phyloP scores from a whole-genome alignment of 169 alveolate genomes.

The Babesia ovis region DNA sequence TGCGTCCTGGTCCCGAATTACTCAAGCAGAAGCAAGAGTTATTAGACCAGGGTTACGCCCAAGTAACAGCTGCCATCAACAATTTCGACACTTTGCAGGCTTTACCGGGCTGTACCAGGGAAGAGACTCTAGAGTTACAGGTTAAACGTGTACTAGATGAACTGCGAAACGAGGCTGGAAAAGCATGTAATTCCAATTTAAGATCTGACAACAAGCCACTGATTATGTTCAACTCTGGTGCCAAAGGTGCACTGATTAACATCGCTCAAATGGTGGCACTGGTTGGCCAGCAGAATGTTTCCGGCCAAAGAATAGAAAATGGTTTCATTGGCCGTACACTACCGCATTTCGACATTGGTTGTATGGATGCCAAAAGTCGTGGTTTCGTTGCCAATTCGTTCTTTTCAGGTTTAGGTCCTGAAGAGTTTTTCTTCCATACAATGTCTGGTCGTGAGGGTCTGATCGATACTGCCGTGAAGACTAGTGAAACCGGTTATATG shows the following conservation, averaged over 20 bases:
- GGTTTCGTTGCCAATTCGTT: slow-evolving; percentile 97
- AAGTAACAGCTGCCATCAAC: slow-evolving; percentile 86
- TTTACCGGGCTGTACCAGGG: slow-evolving; percentile 95
- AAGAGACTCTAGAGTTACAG: slow-evolving; percentile 93
- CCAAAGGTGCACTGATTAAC: slow-evolving; percentile 97
- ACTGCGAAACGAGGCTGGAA: slow-evolving; percentile 94
- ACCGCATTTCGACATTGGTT: slow-evolving; percentile 93
- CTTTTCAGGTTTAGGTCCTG: slow-evolving; percentile 92
- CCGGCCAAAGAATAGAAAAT: slow-evolving; percentile 92
- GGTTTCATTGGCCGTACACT: slow-evolving; percentile 96
- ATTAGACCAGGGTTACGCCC: slow-evolving; percentile 84
- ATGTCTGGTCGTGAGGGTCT: slow-evolving; percentile 99
- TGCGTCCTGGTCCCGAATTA: slow-evolving; percentile 85
- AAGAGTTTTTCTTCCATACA: slow-evolving; percentile 99
- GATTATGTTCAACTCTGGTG: slow-evolving; percentile 97
- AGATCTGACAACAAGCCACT: slow-evolving; percentile 91
- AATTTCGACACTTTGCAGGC: slow-evolving; percentile 84
- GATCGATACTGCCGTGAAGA: slow-evolving; percentile 98
- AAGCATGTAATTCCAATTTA: slow-evolving; percentile 85
- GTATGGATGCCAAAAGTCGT: slow-evolving; percentile 93
- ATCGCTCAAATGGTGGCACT: slow-evolving; percentile 99
- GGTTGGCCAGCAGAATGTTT: slow-evolving; percentile 98
- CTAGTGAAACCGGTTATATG: slow-evolving; percentile 99
- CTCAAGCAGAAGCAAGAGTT: slow-evolving; percentile 62
- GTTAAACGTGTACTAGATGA: slow-evolving; percentile 90